Conservation (phyloP, 176 grass and related monocot genomes). For the Tuctoria greenei region DNA sequence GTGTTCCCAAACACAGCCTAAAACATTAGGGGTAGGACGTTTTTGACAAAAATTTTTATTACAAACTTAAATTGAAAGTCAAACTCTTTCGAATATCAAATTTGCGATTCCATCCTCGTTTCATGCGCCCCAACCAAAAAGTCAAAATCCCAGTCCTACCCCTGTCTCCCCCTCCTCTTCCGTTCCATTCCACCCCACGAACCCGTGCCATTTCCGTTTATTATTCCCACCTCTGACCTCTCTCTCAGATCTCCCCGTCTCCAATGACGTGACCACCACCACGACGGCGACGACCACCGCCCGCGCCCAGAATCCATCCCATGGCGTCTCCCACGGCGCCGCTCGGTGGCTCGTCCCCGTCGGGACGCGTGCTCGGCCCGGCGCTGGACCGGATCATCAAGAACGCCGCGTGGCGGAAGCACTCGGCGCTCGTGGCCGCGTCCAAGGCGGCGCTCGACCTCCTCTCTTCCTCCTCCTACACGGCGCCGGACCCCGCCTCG, state of each 20-base stretch:
- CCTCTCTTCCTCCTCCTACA: slow-evolving; percentile 47
- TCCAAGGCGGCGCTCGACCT: slow-evolving; percentile 82
- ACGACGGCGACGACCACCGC: slow-evolving; percentile 9
- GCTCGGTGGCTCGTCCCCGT: slow-evolving; percentile 59
- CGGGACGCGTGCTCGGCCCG: slow-evolving; percentile 75
- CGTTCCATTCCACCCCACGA: slow-evolving; percentile 33
- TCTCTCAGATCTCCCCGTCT: slow-evolving; percentile 44
- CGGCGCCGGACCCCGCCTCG: slow-evolving; percentile 39
- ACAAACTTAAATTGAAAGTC: neutral
- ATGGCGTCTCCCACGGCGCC: slow-evolving; percentile 47
- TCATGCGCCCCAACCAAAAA: neutral
- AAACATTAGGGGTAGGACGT: no score
- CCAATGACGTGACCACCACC: slow-evolving; percentile 32
- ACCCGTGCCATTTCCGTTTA: slow-evolving; percentile 38
- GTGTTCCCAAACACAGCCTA: no score
- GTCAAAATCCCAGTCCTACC: slow-evolving; percentile 33
- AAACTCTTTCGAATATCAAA: neutral
- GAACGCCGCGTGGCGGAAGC: slow-evolving; percentile 87
- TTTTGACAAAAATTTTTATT: no score
- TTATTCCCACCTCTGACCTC: slow-evolving; percentile 40
- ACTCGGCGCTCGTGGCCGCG: slow-evolving; percentile 67
- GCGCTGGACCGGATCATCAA: slow-evolving; percentile 94
- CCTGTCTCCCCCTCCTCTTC: slow-evolving; percentile 24
- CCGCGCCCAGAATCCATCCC: neutral
- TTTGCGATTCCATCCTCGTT: slow-evolving; percentile 9